Evolutionary conservation across 2,329 filamentous ascomycete genomes (phyloP), one percentile per base, ranked within the genome.

Genomic region (Nothophoma quercina): DNA sequence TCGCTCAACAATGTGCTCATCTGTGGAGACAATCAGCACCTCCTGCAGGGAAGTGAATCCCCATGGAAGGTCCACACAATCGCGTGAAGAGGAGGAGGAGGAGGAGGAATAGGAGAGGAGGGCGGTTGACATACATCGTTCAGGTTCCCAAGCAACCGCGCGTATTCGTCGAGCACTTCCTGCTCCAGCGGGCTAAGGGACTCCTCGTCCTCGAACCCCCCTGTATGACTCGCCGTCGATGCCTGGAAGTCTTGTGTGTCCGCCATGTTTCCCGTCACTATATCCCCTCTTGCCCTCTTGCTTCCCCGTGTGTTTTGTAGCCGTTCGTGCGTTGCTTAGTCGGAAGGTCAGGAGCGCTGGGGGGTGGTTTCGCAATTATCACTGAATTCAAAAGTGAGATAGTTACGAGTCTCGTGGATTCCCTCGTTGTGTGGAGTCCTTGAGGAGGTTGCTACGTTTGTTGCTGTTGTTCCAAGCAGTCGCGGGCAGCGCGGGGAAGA

Each of bases 81-180:
- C n/a, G n/a, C n/a, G n/a, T n/a, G n/a, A 25, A 32, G 38, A 44
- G 19, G 22, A 7, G 16, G 22, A 13, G 38, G 43, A 30, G 43
- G 32, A 39, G 5, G 25, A 7, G n/a, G 28, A 50, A 16, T 18
- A 34, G 25, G 15, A 46, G 32, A 43, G 36, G 10, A 42, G 25
- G 22, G 13, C 39, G 21, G 39, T 13, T 4, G 6, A 67, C 76
- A 53, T 76, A 93, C 95, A 78, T 89, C 89, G 69, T 96, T 96
- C 83, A 99, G 88, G 71, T 98, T 99, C 64, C 89, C 88, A 0
- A 93, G 85, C 25, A 99, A 78, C 12, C 88, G 83, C 63, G 93
- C 87, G 70, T 99, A 99, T 75, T 99, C 95, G 57, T 98, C 92
- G 1, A 99, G 81, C 1, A 99, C 89, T 71, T 98, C 91, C 74